Base-by-base conservation (phyloP, 805 yeast species). In the Aciculoconidium aculeatum region DNA sequence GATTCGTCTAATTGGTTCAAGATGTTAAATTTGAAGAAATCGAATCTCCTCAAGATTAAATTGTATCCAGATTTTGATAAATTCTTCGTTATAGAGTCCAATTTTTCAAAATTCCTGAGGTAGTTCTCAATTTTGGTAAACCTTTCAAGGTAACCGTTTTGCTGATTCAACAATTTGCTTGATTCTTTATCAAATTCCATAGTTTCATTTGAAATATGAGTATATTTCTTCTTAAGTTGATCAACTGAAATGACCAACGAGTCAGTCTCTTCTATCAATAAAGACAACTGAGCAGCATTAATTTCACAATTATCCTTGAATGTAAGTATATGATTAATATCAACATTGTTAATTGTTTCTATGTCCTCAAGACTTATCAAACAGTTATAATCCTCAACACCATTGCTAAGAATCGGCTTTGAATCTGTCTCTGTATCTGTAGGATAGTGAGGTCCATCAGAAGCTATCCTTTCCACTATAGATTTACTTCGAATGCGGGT, bases 11-110 rank as follows among this genome's bases (percentile, higher is more conserved):
- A 59, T 30, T 74, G 73, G 1, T 29, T 35, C 30, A 90, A 53
- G 3, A 63, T 58, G 4, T 60, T 55, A 13, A 57, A 58, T 11
- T 39, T 43, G 55, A 84, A 84, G 7, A 35, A 38, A 12, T 41
- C 49, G 23, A 42, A 36, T 29, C 71, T 65, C 13, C 69, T 65
- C 25, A 72, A 66, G 4, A 87, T 87, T 19, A 80, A 67, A 25
- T 65, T 68, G n/a, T 80, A 72, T 1, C 84, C 85, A 2, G 72
- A 64, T 15, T 76, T 70, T 40, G 86, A 80, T 37, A 90, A 67
- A 23, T 68, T 66, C 33, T 75, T 70, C 20, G 84, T 79, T 22
- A 85, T 77, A 3, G 70, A 60, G 31, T 86, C 94, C 30, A 90
- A 59, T 12, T 73, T 64, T 39, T 81, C 87, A 49, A 85, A 88